phyloP scores from a whole-genome alignment of 192 early-diverging fungal genomes.

The Umbelopsis ramanniana region DNA sequence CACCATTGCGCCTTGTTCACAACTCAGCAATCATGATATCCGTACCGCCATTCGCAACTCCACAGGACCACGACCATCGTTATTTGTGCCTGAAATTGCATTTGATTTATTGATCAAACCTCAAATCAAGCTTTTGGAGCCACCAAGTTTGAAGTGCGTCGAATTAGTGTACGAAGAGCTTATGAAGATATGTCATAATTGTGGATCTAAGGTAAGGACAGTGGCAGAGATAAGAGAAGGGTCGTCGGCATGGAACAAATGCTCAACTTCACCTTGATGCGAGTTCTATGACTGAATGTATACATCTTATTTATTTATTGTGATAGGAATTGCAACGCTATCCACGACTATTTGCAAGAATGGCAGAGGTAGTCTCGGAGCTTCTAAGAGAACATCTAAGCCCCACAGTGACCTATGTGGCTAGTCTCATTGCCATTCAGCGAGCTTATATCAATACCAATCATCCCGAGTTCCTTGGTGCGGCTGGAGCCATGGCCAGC shows the following conservation, averaged over 20 bases:
- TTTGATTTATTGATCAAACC: slow-evolving; percentile 85
- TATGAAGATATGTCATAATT: slow-evolving; percentile 77
- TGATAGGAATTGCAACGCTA: slow-evolving; percentile 71
- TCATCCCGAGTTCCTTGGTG: slow-evolving; percentile 87
- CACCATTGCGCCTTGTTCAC: slow-evolving; percentile 69
- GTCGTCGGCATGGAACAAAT: too few species aligned
- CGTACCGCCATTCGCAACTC: slow-evolving; percentile 85
- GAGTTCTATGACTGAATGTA: slow-evolving; percentile 55
- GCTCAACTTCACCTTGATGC: too few species aligned
- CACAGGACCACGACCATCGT: slow-evolving; percentile 74
- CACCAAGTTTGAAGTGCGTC: slow-evolving; percentile 78
- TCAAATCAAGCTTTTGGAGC: slow-evolving; percentile 74
- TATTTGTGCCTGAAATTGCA: slow-evolving; percentile 86
- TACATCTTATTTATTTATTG: neutral
- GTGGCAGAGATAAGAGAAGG: neutral
- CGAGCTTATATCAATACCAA: slow-evolving; percentile 86
- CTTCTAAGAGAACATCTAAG: slow-evolving; percentile 73
- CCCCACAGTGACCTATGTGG: slow-evolving; percentile 75
- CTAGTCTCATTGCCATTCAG: slow-evolving; percentile 81
- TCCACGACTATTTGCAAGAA: slow-evolving; percentile 72
- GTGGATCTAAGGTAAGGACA: slow-evolving; percentile 62
- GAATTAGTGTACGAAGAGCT: slow-evolving; percentile 85
- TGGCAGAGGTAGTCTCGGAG: slow-evolving; percentile 79
- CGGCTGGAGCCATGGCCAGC: slow-evolving; percentile 72
- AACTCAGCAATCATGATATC: slow-evolving; percentile 74